These are phyloP conservation scores for Gentiana straminea DNA, from an alignment of 257 asterid species.

Conservation along the genomic window DNA sequence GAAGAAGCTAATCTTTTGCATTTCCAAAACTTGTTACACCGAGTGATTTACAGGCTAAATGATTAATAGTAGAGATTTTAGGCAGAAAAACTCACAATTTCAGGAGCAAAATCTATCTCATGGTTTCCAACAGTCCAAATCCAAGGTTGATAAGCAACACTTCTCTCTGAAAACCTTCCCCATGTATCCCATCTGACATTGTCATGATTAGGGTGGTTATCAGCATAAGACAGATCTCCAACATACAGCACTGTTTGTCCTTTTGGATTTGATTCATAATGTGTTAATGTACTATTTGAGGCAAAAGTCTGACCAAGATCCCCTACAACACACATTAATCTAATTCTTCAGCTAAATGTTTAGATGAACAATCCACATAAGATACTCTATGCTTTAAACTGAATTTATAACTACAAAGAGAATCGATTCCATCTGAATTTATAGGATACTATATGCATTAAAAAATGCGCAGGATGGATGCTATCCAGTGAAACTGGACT, in stretches of 20 bases:
- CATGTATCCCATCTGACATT: conserved; percentile 87
- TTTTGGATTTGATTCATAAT: conserved; percentile 64
- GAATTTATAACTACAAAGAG: too few relatives aligned
- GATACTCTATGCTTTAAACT: too few relatives aligned
- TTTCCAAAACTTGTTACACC: too few relatives aligned
- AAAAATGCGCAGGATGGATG: too few relatives aligned
- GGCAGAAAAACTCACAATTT: conserved; percentile 34
- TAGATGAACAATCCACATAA: neutral
- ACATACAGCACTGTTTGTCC: conserved; percentile 68
- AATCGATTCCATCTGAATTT: too few relatives aligned
- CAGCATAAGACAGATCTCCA: conserved; percentile 89
- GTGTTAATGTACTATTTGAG: conserved; percentile 64
- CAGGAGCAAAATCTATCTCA: conserved; percentile 73
- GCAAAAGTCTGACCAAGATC: conserved; percentile 85
- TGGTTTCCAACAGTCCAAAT: conserved; percentile 89
- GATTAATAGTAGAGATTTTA: neutral
- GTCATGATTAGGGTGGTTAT: conserved; percentile 55
- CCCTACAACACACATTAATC: conserved; percentile 27
- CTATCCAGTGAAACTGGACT: too few relatives aligned
- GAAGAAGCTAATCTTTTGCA: too few relatives aligned
- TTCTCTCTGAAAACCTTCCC: conserved; percentile 81
- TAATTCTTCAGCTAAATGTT: neutral
- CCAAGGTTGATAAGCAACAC: conserved; percentile 90
- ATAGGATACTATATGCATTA: too few relatives aligned
- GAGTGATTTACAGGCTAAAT: too few relatives aligned